phyloP scores from a whole-genome alignment of 169 alveolate species.

The Plasmodium ovale region DNA sequence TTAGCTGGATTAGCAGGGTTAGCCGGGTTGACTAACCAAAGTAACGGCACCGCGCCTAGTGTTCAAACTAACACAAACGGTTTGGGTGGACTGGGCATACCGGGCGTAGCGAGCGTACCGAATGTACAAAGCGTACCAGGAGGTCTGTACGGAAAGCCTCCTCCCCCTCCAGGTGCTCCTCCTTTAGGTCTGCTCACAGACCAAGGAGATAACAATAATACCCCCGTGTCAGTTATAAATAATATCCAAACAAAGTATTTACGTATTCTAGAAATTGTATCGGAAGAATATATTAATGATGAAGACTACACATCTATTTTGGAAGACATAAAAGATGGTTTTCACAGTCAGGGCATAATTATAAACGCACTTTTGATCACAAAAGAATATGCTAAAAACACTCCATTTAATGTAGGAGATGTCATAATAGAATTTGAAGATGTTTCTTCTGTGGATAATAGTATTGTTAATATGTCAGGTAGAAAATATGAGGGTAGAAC shows the following conservation, averaged over 20 bases:
- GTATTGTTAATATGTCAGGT: conserved; percentile 82
- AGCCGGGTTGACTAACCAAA: conserved; percentile 1
- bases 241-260: conserved; percentile 74
- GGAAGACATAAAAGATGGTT: conserved; percentile 85
- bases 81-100: conserved; percentile 67
- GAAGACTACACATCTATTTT: conserved; percentile 79
- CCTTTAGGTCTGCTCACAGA: conserved; percentile 15
- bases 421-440: conserved; percentile 82
- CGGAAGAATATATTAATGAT: conserved; percentile 13
- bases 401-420: conserved; percentile 83
- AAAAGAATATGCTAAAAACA: conserved; percentile 78
- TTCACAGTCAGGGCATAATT: conserved; percentile 83
- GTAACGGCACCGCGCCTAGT: not conserved
- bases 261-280: conserved; percentile 51
- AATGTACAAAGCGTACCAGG: not conserved
- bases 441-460: conserved; percentile 78
- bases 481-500: conserved; percentile 82
- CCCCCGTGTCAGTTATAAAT: conserved; percentile 65
- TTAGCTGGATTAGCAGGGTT: not conserved
- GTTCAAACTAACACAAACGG: conserved; percentile 31
- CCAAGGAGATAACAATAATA: conserved; percentile 3
- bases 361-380: conserved; percentile 78
- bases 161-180: conserved; percentile 62
- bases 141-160: conserved; percentile 17
- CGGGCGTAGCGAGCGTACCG: not conserved